Evolutionary conservation across 1,284 basidiomycete genomes (phyloP).

Genomic region (Sporisorium graminicola): DNA sequence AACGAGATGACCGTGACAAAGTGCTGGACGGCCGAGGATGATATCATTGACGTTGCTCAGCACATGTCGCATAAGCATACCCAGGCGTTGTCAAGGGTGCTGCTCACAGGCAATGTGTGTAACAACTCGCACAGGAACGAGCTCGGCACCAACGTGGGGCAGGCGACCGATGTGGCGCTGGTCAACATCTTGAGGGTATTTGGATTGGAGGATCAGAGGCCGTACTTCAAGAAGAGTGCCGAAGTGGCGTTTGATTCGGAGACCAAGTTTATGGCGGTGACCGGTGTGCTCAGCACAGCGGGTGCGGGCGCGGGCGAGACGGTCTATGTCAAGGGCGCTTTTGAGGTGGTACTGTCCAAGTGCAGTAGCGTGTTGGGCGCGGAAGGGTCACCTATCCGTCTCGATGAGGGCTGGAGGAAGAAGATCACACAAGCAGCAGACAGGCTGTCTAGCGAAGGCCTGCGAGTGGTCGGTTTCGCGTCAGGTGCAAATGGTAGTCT

Average conservation of each 20-base stretch:
- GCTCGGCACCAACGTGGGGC: slow-evolving; percentile 83
- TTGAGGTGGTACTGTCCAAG: slow-evolving; percentile 85
- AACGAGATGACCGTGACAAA: slow-evolving; percentile 96
- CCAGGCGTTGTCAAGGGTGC: slow-evolving; percentile 79
- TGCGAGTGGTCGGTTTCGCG: slow-evolving; percentile 90
- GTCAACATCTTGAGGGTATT: slow-evolving; percentile 83
- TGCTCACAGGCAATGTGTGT: slow-evolving; percentile 74
- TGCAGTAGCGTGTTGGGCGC: slow-evolving; percentile 89
- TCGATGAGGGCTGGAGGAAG: slow-evolving; percentile 78
- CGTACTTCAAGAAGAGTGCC: slow-evolving; percentile 78
- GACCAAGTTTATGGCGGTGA: slow-evolving; percentile 90
- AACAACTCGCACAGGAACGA: slow-evolving; percentile 77
- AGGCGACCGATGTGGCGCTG: slow-evolving; percentile 92
- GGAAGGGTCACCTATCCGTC: slow-evolving; percentile 82
- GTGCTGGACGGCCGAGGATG: slow-evolving; percentile 86
- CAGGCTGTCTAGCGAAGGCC: slow-evolving; percentile 79
- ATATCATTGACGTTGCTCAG: slow-evolving; percentile 74
- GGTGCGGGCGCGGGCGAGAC: slow-evolving; percentile 75
- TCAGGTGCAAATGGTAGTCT: slow-evolving; percentile 73
- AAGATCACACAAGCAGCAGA: slow-evolving; percentile 80
- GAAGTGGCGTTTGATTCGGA: slow-evolving; percentile 94
- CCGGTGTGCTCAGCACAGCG: slow-evolving; percentile 72
- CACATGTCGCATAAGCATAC: slow-evolving; percentile 61
- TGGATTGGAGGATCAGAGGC: slow-evolving; percentile 78
- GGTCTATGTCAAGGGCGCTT: slow-evolving; percentile 91